Evolutionary conservation across 148 eudicot genomes (phyloP).

Genomic region (Persicaria maculosa): DNA sequence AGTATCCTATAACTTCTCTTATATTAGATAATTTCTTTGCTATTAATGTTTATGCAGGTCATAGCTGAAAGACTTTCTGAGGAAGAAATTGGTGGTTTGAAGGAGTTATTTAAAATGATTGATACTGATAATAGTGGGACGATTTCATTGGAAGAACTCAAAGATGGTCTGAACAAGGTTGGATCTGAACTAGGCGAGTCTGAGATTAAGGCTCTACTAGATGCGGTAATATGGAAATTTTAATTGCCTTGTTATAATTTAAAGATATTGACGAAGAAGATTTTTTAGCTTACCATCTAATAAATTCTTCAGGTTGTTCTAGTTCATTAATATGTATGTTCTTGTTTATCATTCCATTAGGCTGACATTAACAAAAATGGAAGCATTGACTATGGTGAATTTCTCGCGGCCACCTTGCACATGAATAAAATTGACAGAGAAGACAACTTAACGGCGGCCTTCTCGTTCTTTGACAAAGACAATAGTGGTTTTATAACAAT

Average conservation of each 20-base stretch:
- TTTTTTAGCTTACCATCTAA: no score
- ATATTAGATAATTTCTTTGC: no score
- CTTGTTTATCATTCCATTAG: conserved; percentile 1
- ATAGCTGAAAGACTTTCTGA: conserved; percentile 41
- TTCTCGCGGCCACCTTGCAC: conserved; percentile 40
- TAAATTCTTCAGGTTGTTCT: no score
- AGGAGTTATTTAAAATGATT: conserved; percentile 34
- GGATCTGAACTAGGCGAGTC: conserved; percentile 30
- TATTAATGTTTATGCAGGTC: conserved; percentile 17
- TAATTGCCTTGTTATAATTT: no score
- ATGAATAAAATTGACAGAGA: conserved; percentile 34
- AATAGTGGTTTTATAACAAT: conserved; percentile 32
- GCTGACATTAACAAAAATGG: conserved; percentile 36
- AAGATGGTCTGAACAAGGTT: conserved; percentile 24
- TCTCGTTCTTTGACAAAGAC: conserved; percentile 34
- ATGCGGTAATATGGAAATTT: conserved; percentile 19
- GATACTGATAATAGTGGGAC: conserved; percentile 36
- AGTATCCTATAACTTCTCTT: not conserved
- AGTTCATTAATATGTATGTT: not conserved
- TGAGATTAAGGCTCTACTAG: conserved; percentile 33
- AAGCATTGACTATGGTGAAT: conserved; percentile 34
- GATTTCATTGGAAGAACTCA: conserved; percentile 35
- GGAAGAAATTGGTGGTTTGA: conserved; percentile 39
- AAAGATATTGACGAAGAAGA: no score
- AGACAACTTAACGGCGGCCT: conserved; percentile 30